These are phyloP conservation scores for Corrigiola litoralis DNA, from an alignment of 179 eudicot species.

Conservation along the genomic window DNA sequence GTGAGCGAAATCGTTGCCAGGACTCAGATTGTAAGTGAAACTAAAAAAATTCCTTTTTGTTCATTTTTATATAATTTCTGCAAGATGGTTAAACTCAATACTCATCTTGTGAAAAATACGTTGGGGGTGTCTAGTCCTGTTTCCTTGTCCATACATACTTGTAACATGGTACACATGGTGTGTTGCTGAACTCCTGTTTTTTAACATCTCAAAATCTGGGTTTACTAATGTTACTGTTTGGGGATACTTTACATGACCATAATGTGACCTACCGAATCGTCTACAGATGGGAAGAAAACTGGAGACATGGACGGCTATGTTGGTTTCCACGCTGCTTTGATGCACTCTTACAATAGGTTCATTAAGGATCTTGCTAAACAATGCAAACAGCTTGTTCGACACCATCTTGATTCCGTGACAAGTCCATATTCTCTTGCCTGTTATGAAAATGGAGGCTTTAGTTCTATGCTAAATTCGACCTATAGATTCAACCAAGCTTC, in stretches of 20 bases:
- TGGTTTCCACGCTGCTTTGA: conserved; percentile 88
- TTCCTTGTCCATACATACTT: no score
- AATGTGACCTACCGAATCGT: neutral
- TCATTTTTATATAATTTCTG: no score
- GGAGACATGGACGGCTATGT: conserved; percentile 95
- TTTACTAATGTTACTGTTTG: neutral
- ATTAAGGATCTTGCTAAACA: conserved; percentile 73
- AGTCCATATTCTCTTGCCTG: conserved; percentile 92
- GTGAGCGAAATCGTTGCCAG: conserved; percentile 55
- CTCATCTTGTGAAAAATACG: no score
- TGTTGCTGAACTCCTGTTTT: neutral
- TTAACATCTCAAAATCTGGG: neutral
- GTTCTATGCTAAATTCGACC: conserved; percentile 29
- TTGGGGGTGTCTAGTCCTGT: no score
- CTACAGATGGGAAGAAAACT: conserved; percentile 50
- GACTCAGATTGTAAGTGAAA: conserved; percentile 66
- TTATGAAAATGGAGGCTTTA: conserved; percentile 54
- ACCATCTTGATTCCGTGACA: conserved; percentile 97
- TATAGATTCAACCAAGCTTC: conserved; percentile 46
- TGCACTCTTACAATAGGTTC: conserved; percentile 74
- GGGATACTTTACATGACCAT: neutral
- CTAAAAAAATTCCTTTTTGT: no score
- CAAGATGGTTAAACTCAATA: no score
- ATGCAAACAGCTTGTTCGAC: conserved; percentile 84
- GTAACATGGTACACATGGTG: no score